Evolutionary conservation across 1,139 yeast genomes (phyloP).

Genomic region (Yamadazyma taylorii): DNA sequence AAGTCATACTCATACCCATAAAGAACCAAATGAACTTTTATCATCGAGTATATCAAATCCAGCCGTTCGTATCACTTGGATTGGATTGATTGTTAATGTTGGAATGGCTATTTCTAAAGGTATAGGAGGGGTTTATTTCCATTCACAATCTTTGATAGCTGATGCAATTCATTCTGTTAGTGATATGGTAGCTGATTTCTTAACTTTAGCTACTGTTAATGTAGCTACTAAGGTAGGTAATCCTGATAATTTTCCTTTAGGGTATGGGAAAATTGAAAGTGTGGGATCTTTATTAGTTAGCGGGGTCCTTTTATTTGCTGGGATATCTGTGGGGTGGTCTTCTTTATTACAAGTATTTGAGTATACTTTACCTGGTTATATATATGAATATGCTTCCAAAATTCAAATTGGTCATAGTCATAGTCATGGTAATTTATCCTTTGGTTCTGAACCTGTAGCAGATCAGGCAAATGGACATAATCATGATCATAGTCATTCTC

Average conservation of each 20-base stretch:
- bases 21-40: conserved; percentile 43
- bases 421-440: conserved; percentile 30
- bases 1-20: conserved; percentile 22
- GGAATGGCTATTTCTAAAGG: conserved; percentile 87
- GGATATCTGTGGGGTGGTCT: conserved; percentile 88
- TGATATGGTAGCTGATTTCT: conserved; percentile 84
- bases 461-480: conserved; percentile 32
- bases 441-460: conserved; percentile 6
- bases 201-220: conserved; percentile 87
- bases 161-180: conserved; percentile 92
- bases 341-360: conserved; percentile 72
- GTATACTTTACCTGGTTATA: conserved; percentile 58
- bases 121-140: conserved; percentile 86
- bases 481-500: conserved; percentile 43
- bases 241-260: conserved; percentile 66
- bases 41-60: conserved; percentile 57
- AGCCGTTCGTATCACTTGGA: conserved; percentile 90
- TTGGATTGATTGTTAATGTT: conserved; percentile 80
- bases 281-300: conserved; percentile 89
- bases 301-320: conserved; percentile 79
- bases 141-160: conserved; percentile 91
- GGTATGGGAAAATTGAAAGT: conserved; percentile 91
- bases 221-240: conserved; percentile 70
- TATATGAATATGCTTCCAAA: conserved; percentile 42
- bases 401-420: conserved; percentile 57